Evolutionary conservation across 768 basidiomycete genomes (phyloP).

Genomic region (Gymnopilus dilepis): DNA sequence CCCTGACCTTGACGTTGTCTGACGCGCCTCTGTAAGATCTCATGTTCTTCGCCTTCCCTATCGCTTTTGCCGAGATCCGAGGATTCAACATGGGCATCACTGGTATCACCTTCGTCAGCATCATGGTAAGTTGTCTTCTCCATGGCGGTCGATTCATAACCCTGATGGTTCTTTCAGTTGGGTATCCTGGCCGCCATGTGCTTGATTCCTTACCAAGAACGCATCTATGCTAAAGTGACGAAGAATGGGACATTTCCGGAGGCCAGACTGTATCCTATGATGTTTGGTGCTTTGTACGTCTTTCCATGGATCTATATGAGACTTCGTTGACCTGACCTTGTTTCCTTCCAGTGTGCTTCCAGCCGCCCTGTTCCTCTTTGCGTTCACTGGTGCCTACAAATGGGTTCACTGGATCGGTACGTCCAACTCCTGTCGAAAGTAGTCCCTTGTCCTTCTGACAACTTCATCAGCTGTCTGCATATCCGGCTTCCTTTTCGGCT

Average conservation of each 20-base stretch:
- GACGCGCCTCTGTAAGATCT: constrained; percentile 30
- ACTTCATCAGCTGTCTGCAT: constrained; percentile 36
- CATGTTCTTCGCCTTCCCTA: constrained; percentile 50
- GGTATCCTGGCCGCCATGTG: constrained; percentile 39
- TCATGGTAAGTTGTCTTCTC: constrained; percentile 38
- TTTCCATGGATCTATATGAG: background rate
- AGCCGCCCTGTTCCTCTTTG: constrained; percentile 47
- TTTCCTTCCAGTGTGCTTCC: constrained; percentile 38
- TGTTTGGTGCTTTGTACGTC: constrained; percentile 44
- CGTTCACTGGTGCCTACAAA: constrained; percentile 47
- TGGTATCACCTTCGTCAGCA: constrained; percentile 49
- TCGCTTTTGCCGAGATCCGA: constrained; percentile 45
- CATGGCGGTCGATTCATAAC: background rate
- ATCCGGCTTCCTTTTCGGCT: constrained; percentile 43
- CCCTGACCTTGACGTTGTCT: background rate
- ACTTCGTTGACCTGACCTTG: background rate
- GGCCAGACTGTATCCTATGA: constrained; percentile 47
- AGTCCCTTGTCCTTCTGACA: too few relatives aligned
- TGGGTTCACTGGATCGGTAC: constrained; percentile 44
- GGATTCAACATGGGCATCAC: constrained; percentile 45
- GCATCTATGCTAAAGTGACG: constrained; percentile 36
- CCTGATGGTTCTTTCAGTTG: constrained; percentile 25
- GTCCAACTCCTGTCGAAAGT: constrained; percentile 10
- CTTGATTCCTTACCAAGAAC: constrained; percentile 41
- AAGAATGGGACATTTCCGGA: constrained; percentile 45